Conservation (phyloP, 1,139 yeast genomes). For the Debaryomyces sp. region DNA sequence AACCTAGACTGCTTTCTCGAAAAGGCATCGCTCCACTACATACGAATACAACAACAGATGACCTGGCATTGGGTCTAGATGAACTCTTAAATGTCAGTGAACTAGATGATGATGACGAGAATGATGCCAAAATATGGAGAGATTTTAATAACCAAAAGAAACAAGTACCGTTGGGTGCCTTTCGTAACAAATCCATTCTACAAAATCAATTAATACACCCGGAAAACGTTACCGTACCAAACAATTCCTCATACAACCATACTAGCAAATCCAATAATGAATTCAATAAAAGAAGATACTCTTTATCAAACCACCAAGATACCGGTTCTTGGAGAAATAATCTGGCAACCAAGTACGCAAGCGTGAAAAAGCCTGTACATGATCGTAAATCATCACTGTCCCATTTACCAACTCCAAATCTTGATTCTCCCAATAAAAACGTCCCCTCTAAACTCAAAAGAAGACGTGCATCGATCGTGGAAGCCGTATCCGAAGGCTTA, state of each 20-base stretch:
- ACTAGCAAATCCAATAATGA: conserved; percentile 26
- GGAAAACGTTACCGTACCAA: conserved; percentile 24
- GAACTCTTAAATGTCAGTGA: conserved; percentile 88
- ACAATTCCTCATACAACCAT: conserved; percentile 21
- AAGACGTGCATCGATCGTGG: conserved; percentile 66
- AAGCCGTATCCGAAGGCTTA: conserved; percentile 75
- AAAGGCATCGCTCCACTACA: conserved; percentile 20
- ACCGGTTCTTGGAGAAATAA: conserved; percentile 4
- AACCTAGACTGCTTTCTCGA: conserved; percentile 25
- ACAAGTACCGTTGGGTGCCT: conserved; percentile 84
- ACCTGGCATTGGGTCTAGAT: conserved; percentile 73
- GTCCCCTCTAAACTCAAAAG: conserved; percentile 32
- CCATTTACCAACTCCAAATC: not conserved
- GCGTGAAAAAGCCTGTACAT: conserved; percentile 1
- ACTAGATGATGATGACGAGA: conserved; percentile 75
- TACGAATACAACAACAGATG: conserved; percentile 43
- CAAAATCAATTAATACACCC: conserved; percentile 29
- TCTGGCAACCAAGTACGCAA: not conserved
- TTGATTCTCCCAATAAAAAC: not conserved
- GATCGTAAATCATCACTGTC: conserved; percentile 3
- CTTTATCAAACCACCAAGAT: conserved; percentile 14
- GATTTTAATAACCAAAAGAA: conserved; percentile 53
- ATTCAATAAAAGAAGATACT: conserved; percentile 22
- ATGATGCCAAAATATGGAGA: conserved; percentile 54
- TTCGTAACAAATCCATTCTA: conserved; percentile 72